These are phyloP conservation scores for Volvox africanus DNA, from an alignment of 139 green algal genomes.

Conservation along the genomic window DNA sequence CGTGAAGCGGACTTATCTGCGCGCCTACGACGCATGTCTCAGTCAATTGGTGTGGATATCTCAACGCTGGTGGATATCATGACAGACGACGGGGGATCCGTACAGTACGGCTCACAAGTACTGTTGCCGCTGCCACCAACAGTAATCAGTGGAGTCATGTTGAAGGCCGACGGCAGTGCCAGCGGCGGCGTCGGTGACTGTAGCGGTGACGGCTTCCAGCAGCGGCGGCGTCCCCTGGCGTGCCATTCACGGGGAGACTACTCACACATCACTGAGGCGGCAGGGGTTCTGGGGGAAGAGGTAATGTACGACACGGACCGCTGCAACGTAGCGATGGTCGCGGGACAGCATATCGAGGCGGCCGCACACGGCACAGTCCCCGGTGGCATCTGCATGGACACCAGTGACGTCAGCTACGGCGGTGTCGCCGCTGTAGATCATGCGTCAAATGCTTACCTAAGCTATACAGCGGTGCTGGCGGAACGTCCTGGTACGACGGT, in stretches of 20 bases:
- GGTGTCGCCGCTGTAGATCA: too few species aligned
- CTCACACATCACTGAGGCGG: neutral
- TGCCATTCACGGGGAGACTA: neutral
- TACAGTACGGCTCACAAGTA: neutral
- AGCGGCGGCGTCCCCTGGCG: neutral
- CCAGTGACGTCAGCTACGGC: too few species aligned
- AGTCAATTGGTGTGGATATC: slow-evolving; percentile 1
- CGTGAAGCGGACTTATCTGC: neutral
- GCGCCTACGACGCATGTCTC: slow-evolving; percentile 9
- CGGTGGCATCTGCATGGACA: too few species aligned
- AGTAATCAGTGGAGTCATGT: too few species aligned
- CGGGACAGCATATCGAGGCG: too few species aligned
- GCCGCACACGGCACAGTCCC: too few species aligned
- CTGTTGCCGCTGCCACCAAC: neutral
- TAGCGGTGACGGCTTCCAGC: neutral
- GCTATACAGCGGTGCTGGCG: too few species aligned
- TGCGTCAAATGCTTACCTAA: too few species aligned
- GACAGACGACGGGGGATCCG: slow-evolving; percentile 4
- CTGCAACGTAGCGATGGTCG: too few species aligned
- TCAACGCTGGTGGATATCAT: slow-evolving; percentile 15
- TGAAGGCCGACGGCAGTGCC: neutral
- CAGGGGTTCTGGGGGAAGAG: neutral
- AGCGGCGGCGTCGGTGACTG: neutral
- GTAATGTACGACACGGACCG: too few species aligned
- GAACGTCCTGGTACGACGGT: too few species aligned